Evolutionary conservation across 345 rosid species (phyloP), one percentile per base, ranked within the genome.

Genomic region (Aegle marmelos): DNA sequence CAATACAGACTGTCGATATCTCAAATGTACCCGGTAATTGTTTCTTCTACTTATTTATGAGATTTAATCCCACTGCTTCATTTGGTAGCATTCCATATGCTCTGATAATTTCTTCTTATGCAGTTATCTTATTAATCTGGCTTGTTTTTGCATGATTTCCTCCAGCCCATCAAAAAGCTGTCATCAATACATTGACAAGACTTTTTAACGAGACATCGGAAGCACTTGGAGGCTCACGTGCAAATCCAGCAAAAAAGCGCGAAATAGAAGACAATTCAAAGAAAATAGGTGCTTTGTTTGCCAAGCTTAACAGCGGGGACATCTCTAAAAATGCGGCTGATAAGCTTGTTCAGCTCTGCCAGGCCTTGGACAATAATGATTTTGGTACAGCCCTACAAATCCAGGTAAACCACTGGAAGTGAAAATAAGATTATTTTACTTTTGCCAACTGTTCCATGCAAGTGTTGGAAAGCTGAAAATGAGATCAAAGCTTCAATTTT

Each of bases 221-320:
- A 81, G 97, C 97, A 68, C 76, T 91, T 82, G 99, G 99, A 76
- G 99, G 98, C 28, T 62, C 94, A 58, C 98, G 96, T 79, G 98
- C 98, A 80, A 93, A 91, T 83, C 90, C 93, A n/a, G 88, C 89
- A 17, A 91, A 85, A 87, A 94, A 90, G 85, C 97, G 98, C 21
- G 98, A 97, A 89, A 97, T 94, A 77, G 99, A 94, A 82, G 99
- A 97, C 77, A 94, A 91, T 84, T 94, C 99, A 61, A 90, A 77
- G 86, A 97, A 91, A 82, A 80, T 97, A 71, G 99, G 99, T 65
- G 94, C 94, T 82, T 86, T 97, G 85, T 94, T 94, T 83, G 94
- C 89, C 45, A 97, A 92, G 89, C 97, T 94, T 48, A 97, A 91
- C 82, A 89, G 89, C 57, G 94, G 94, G 58, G 99, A 93, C 87